phyloP scores from a whole-genome alignment of 2,329 filamentous ascomycete genomes.

The Ophiostoma piceae region DNA sequence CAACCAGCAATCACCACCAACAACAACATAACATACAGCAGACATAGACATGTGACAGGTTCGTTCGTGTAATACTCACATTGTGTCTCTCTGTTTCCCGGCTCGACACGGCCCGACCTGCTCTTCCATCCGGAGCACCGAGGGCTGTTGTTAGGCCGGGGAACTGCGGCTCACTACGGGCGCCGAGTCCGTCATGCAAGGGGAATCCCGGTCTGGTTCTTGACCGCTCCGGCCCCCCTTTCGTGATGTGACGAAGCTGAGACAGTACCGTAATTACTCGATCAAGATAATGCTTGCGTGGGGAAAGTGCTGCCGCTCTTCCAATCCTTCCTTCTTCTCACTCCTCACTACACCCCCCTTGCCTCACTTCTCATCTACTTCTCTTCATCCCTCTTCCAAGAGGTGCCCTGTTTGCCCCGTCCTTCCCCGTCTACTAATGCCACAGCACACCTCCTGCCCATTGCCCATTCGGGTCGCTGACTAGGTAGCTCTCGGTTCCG shows the following conservation, averaged over 20 bases:
- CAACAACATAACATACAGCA: not conserved
- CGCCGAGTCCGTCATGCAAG: constrained; percentile 54
- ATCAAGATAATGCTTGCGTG: constrained; percentile 99
- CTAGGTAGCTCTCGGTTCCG: constrained; percentile 68
- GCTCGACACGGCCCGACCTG: not conserved
- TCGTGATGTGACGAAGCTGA: constrained; percentile 65
- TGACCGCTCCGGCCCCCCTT: not conserved
- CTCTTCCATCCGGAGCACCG: not conserved
- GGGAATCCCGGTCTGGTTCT: not conserved
- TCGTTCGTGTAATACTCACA: constrained; percentile 15
- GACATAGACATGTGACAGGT: constrained; percentile 9
- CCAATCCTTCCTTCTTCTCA: constrained; percentile 16
- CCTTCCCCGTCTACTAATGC: constrained; percentile 18
- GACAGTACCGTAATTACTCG: constrained; percentile 94
- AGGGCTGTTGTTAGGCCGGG: constrained; percentile 5
- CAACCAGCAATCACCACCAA: not conserved
- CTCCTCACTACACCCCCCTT: constrained; percentile 23
- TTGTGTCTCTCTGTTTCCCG: constrained; percentile 14
- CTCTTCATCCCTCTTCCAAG: constrained; percentile 28
- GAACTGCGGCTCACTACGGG: constrained; percentile 75
- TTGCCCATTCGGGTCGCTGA: constrained; percentile 37
- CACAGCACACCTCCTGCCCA: constrained; percentile 21
- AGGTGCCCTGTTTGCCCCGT: constrained; percentile 16
- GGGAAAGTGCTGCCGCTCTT: constrained; percentile 90
- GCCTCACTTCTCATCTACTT: constrained; percentile 26